Evolutionary conservation across 805 yeast species (phyloP), one percentile per base, ranked within the genome.

Genomic region (Candida methanosorbosa): DNA sequence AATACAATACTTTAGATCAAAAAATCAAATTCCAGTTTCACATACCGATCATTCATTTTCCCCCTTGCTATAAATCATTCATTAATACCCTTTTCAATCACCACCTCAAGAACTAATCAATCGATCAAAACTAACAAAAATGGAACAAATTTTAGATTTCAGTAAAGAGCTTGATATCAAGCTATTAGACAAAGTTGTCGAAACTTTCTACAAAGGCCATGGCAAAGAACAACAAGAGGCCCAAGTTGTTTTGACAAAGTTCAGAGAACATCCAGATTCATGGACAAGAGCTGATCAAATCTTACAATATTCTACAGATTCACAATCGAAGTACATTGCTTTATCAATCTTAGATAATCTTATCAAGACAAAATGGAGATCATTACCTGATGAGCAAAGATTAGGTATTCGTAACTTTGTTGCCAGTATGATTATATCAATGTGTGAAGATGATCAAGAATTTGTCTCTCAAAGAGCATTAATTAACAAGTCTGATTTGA

Each of bases 211-310:
- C 60, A 70, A 70, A 38, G 92, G 94, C 4, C 68, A 81, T 4
- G 90, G 94, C 17, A 68, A 63, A n/a, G 78, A 72, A 37, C 87
- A 80, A 48, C 75, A 74, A 41, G 66, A 69, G 43, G 94, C 95
- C 9, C 90, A 80, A 58, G 67, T 68, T 26, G 61, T 81, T 8
- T 69, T 83, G 48, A 79, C 82, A 17, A 74, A 77, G 59, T 88
- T 92, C 57, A 96, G 92, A 59, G 94, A 86, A 42, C 82, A 87
- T 57, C 94, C 92, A 3, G 95, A 90, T 48, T 81, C 97, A 18
- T 92, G 99, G 99, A 85, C 82, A 45, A 74, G 82, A 37, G 92
- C 94, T 23, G 97, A 90, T 50, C 77, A 81, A 57, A 88, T 92
- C 40, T 68, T 92, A 44, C 87, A 88, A 45, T 68, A 65, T 42